Evolutionary conservation across 192 early-diverging fungal genomes (phyloP), one percentile per base, ranked within the genome.

Genomic region (Cladochytrium replicatum): DNA sequence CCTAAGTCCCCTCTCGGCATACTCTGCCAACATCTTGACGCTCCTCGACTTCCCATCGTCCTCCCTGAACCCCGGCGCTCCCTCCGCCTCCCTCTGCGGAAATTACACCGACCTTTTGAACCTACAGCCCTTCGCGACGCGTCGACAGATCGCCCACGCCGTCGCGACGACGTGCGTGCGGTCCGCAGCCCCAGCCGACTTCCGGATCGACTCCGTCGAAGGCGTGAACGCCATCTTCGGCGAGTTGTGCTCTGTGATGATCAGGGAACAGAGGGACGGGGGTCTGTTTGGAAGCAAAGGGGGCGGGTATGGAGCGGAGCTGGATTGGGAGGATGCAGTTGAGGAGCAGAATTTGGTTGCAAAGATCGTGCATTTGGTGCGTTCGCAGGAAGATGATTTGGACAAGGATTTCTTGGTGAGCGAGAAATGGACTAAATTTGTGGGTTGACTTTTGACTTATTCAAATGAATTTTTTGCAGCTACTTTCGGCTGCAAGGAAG

Each of bases 301-400:
- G 0, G 9, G 67, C 29, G 64, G 61, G 30, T 57, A 56, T 43
- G 70, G 69, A 43, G 47, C 68, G 28, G 54, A 52, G 11, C 50
- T 86, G 27, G 92, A 94, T 59, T 85, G 87, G 25, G 93, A 95
- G 22, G 89, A 93, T 41, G 68, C 88, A 32, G 79, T 85, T 0
- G 90, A 93, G 58, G 93, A 99, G 64, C 93, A 96, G 58, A 88
- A 83, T 1, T 73, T 83, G 60, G 52, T 96, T 34, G 96, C 91
- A 11, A 67, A 67, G 59, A 43, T 80, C 50, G 77, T 80, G 30
- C 61, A 67, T 49, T 41, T 80, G 43, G 30, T 77, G 6, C 48
- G 46, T 29, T 41, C 52, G 5, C 50, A 15, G 24, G 60, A 62
- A 19, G 77, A 74, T 6, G 81, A 89, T 49, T 71, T 78, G 6